phyloP scores from a whole-genome alignment of 164 flowering plant species.

The Annona squamosa region DNA sequence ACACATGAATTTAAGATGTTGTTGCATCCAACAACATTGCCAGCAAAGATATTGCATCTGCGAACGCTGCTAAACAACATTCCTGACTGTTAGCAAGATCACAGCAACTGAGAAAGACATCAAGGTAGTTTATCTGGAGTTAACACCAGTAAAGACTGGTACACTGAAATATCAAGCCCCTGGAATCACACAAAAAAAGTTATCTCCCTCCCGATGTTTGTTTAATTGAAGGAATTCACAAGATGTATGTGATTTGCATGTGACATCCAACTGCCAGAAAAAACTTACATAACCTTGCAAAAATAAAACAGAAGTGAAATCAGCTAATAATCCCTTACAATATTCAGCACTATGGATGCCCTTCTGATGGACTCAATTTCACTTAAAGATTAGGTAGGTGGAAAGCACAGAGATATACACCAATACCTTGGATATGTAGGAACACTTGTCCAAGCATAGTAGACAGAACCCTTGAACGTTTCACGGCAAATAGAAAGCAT shows the following conservation, averaged over 20 bases:
- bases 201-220: too few species aligned
- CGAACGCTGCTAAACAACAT: not conserved
- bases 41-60: not conserved
- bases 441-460: conserved; percentile 96
- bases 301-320: too few species aligned
- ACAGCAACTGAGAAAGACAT: not conserved
- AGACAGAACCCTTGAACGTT: conserved; percentile 85
- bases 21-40: not conserved
- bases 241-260: too few species aligned
- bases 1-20: too few species aligned
- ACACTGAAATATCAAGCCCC: not conserved
- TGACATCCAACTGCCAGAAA: too few species aligned
- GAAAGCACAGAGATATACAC: not conserved
- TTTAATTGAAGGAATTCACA: too few species aligned
- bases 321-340: too few species aligned
- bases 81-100: not conserved
- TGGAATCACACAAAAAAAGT: too few species aligned
- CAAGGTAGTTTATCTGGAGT: not conserved
- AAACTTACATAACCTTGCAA: too few species aligned
- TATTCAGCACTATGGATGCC: too few species aligned
- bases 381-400: not conserved
- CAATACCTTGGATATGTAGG: conserved; percentile 95
- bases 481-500: conserved; percentile 73
- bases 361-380: too few species aligned
- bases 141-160: not conserved